Evolutionary conservation across 2,329 filamentous ascomycete species (phyloP), one percentile per base, ranked within the genome.

Genomic region (Trichoderma koningii): DNA sequence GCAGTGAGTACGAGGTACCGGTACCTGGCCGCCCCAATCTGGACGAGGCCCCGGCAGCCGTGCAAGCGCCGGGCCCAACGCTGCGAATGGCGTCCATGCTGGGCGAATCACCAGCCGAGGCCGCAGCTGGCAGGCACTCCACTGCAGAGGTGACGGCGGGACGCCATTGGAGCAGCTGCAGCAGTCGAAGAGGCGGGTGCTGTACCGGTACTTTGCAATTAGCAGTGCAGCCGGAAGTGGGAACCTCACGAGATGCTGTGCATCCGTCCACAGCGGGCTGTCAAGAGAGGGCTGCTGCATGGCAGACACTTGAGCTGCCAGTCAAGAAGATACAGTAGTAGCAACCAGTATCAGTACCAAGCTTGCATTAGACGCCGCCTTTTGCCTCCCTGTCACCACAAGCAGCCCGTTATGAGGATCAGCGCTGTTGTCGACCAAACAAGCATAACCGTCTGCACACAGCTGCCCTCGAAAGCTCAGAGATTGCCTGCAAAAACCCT

Each of bases 401-500:
- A 23, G 10, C 26, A 48, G 17, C 23, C 21, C 9, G 48, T 45
- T 45, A 63, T 63, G 59, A 63, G 59, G 59, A 63, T 63, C 59
- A 63, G 59, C 59, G 30, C 50, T 15, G 50, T 48, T 23, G 34
- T 59, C 26, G 41, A 45, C 55, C 55, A 59, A 59, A 59, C 42
- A 48, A 59, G 44, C 55, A 45, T 5, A 52, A n/a, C 30, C 30
- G 15, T 26, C 50, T 30, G 21, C 21, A 23, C 21, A 9, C 21
- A 28, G 41, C 17, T n/a, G 17, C 44, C 55, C 52, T 21, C 56
- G 30, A 59, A 59, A 59, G 55, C 42, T 21, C n/a, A 42, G 30
- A 55, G 52, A 55, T 26, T 55, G 52, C 52, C 42, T 42, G 21
- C 21, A 44, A 48, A 9, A 52, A 17, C 50, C 28, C 50, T 30